Conservation (phyloP, 495 filamentous ascomycete species). For the Penicillium ochrochloron region DNA sequence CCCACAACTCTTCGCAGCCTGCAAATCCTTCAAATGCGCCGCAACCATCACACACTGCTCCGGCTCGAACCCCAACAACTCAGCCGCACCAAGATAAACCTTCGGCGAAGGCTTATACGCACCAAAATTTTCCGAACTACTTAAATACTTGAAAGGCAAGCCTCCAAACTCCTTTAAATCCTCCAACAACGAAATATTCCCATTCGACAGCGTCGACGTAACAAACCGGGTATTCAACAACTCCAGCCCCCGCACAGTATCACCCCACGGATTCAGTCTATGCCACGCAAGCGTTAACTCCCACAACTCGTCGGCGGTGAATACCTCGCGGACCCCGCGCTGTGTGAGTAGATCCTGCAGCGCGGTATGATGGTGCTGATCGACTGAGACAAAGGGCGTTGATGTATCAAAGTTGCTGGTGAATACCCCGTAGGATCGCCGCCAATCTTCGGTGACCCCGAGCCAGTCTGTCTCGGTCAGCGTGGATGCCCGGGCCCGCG, state of each 20-base stretch:
- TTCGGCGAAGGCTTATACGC: slow-evolving; percentile 75
- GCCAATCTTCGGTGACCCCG: slow-evolving; percentile 69
- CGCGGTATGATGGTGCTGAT: slow-evolving; percentile 69
- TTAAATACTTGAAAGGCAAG: slow-evolving; percentile 64
- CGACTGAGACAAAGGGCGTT: slow-evolving; percentile 59
- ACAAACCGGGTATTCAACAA: slow-evolving; percentile 58
- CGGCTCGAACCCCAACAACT: slow-evolving; percentile 58
- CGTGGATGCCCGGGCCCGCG: slow-evolving; percentile 50
- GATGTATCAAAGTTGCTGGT: slow-evolving; percentile 52
- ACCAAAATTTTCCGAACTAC: slow-evolving; percentile 71
- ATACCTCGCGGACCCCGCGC: slow-evolving; percentile 60
- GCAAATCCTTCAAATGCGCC: slow-evolving; percentile 70
- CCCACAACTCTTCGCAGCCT: slow-evolving; percentile 65
- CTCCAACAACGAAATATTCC: slow-evolving; percentile 67
- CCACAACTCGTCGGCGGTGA: slow-evolving; percentile 59
- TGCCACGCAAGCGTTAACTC: slow-evolving; percentile 71
- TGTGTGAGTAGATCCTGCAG: slow-evolving; percentile 60
- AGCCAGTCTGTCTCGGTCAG: slow-evolving; percentile 64
- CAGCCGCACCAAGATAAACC: slow-evolving; percentile 70
- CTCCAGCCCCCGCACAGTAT: slow-evolving; percentile 60
- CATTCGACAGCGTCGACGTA: slow-evolving; percentile 74
- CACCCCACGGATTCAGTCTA: slow-evolving; percentile 68
- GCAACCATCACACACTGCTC: slow-evolving; percentile 77
- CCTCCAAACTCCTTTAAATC: slow-evolving; percentile 62
- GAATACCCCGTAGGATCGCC: slow-evolving; percentile 63